Evolutionary conservation across 2,329 filamentous ascomycete genomes (phyloP), one percentile per base, ranked within the genome.

Genomic region (Nothophoma quercina): DNA sequence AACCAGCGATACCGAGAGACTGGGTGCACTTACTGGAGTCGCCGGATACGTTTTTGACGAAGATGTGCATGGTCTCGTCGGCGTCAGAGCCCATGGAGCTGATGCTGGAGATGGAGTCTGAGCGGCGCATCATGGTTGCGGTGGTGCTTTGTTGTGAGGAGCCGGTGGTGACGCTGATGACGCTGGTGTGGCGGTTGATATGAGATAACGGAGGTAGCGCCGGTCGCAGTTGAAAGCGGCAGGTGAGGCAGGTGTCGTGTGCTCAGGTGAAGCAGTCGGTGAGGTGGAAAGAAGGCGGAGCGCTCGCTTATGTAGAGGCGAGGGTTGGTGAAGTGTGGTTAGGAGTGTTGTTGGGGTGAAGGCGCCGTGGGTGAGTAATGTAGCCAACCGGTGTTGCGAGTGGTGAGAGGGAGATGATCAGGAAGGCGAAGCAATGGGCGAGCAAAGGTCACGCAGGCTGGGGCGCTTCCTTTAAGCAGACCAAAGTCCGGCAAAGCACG

Each of bases 51-150:
- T 80, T 81, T 75, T 84, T 85, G 71, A 86, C 79, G 73, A 86
- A 85, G 72, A 86, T 83, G 68, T 84, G 82, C 75, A 85, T 84
- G 30, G 78, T 83, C 43, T 82, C 78, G 39, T 82, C 77, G 40
- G 73, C 65, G 51, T 82, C 79, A 38, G 72, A 73, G 55, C 69
- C 69, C 40, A 68, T 61, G 26, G 75, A 76, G 65, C 71, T 73
- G 64, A 76, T 64, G 68, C 74, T 78, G 51, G 73, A 73, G 65
- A 77, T 71, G 63, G 74, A 70, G 74, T 67, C 58, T 40, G 71
- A 61, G 59, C 68, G 69, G 55, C 56, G 67, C 73, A 75, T 73
- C 72, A 74, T 73, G 44, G 23, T 65, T 58, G 63, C 36, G 56
- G 51, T 38, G 32, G 44, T 40, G 33, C 46, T 34, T 19, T 51